Evolutionary conservation across 225 moss, liverwort and hornwort genomes (phyloP), one percentile per base, ranked within the genome.

Genomic region (Pseudisothecium myosuroides): DNA sequence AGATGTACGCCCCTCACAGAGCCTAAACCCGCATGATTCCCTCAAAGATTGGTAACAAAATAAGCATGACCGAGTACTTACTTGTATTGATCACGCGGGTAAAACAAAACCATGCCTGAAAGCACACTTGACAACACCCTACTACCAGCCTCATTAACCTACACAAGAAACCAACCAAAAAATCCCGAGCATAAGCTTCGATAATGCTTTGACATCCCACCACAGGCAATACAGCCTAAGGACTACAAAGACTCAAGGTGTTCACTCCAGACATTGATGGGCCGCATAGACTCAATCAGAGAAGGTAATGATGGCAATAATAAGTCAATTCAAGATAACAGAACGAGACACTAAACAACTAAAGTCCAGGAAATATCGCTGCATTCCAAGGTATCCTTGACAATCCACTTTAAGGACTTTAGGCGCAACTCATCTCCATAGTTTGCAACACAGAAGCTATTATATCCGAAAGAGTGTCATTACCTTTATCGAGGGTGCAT

Each of bases 61-160:
- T 68, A 87, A 89, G 71, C 39, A 41, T 27, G 81, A 87, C 59
- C n/a, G 75, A 79, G 52, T 73, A 90, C 96, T 87, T 91, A 97
- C 98, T 94, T 96, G 94, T 97, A 97, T 84, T 96, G 96, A 91
- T 99, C 99, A 73, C 93, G 84, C 12, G 99, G 96, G 62, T 97
- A 99, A 85, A 95, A 99, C 59, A 94, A 91, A 92, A 99, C 95
- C 93, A 99, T 90, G 92, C 96, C 95, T 82, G 98, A 96, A 83
- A 99, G 95, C 88, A 97, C 89, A 88, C 95, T 96, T 82, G 93
- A 93, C 87, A 99, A 93, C 84, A 99, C 93, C 84, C 95, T 95
- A 92, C 97, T 96, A 88, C 96, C 99, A 91, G 97, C 99, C 90
- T 99, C 99, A 87, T 95, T 97, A 64, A 98, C 98, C 98, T 98